Evolutionary conservation across 2,329 filamentous ascomycete species (phyloP).

Genomic region (Botrytis fragariae): DNA sequence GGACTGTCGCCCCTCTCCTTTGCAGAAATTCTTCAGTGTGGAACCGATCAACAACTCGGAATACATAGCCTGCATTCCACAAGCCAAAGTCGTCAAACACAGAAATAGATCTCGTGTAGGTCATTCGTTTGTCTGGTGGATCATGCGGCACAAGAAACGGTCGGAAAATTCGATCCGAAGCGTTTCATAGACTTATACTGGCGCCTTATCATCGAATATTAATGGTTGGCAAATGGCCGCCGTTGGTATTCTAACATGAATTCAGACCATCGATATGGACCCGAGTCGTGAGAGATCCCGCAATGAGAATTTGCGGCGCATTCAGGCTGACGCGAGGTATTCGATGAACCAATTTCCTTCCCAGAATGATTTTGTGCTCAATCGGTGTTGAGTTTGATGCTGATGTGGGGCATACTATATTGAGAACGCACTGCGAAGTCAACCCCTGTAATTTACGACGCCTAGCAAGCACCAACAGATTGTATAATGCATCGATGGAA

Average conservation of each 20-base stretch:
- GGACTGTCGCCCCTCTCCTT: background rate
- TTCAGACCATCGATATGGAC: background rate
- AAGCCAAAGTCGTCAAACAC: background rate
- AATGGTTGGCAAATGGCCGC: background rate
- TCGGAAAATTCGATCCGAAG: background rate
- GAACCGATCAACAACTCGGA: background rate
- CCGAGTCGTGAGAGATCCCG: conserved; percentile 1
- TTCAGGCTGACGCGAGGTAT: background rate
- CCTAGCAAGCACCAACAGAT: background rate
- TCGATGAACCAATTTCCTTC: background rate
- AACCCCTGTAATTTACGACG: background rate
- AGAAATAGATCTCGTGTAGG: background rate
- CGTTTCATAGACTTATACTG: background rate
- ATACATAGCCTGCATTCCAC: background rate
- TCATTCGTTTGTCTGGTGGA: background rate
- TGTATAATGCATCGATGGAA: background rate
- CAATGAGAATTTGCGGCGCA: background rate
- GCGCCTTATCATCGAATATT: background rate
- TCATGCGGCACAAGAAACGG: background rate
- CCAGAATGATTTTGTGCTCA: background rate
- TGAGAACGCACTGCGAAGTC: background rate
- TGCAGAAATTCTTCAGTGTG: background rate
- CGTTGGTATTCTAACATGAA: background rate
- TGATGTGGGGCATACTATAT: background rate
- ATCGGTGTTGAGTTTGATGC: background rate